Evolutionary conservation across 1,284 basidiomycete species (phyloP).

Genomic region (Ceratorhiza oryzae-sativae): DNA sequence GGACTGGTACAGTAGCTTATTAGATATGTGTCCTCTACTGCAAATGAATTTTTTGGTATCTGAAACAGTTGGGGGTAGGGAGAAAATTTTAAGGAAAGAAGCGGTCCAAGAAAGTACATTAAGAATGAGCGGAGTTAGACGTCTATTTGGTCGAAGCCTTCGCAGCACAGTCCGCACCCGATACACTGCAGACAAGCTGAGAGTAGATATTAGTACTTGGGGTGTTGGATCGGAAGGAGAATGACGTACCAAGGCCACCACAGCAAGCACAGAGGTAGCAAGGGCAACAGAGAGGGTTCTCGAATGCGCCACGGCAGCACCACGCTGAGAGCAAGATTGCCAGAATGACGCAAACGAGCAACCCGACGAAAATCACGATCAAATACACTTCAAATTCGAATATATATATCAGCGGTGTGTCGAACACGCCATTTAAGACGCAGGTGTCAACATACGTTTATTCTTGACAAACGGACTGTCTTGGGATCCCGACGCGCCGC

Average conservation of each 20-base stretch:
- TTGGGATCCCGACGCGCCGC: not conserved
- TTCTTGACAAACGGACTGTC: constrained; percentile 42
- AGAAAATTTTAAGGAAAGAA: not conserved
- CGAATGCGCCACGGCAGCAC: constrained; percentile 63
- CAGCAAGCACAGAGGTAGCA: constrained; percentile 72
- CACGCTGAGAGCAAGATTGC: constrained; percentile 64
- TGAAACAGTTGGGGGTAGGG: not conserved
- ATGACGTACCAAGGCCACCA: constrained; percentile 62
- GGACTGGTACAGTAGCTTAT: constrained; percentile 17
- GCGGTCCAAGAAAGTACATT: not conserved
- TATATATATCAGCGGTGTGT: not conserved
- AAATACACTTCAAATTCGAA: constrained; percentile 56
- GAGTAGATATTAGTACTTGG: not conserved
- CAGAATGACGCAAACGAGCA: constrained; percentile 59
- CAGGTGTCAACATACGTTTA: constrained; percentile 43
- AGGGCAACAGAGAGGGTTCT: constrained; percentile 67
- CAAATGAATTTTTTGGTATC: constrained; percentile 13
- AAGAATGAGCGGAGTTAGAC: constrained; percentile 2
- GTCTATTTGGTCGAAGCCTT: constrained; percentile 52
- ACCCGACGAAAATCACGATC: constrained; percentile 64
- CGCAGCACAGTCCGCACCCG: constrained; percentile 62
- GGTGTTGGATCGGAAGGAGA: constrained; percentile 40
- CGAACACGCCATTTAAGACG: too few species aligned
- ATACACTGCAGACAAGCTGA: constrained; percentile 63
- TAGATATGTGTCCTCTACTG: constrained; percentile 10